Evolutionary conservation across 768 basidiomycete species (phyloP), one percentile per base, ranked within the genome.

Genomic region (Lactarius akahatsu): DNA sequence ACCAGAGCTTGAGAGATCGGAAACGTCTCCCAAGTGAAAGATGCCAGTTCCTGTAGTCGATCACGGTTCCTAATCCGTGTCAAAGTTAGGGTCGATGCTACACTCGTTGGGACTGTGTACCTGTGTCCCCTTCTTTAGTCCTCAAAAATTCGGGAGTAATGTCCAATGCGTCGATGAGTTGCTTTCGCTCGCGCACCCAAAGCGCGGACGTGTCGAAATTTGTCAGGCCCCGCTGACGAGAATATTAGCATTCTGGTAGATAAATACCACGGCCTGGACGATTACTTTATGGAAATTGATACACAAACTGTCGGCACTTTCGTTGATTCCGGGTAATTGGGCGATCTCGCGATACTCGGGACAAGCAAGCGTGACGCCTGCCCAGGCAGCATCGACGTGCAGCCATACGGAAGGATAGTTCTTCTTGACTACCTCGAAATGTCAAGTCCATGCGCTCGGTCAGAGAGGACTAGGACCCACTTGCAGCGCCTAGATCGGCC

Each of bases 351-450:
- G 85, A 69, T 82, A 82, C 74, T 97, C 94, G 0, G 93, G 93
- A 68, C 93, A 91, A 0, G 88, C 82, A 50, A 95, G 81, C 0
- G 87, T 85, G 18, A 92, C 83, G 2, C 96, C 96, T 0, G 92
- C 95, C 96, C 95, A 98, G 0, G 92, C 90, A 0, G 90, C 88
- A 73, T 98, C 96, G 23, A 97, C 81, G 72, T 98, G 95, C 1
- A 96, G 74, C 87, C 91, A 96, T 1, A 94, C 71, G 1, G 83
- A 84, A 0, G 91, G 88, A 68, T 85, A 76, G 0, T 83, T 77
- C 62, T 83, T 79, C 4, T 63, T 56, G 64, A 66, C 61, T 65
- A 55, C 4, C 20, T 45, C 3, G 28, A 61, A 16, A 32, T 38
- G 41, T 16, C 15, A 55, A 4, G 10, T 23, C 16, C 28, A 38